These are phyloP conservation scores for Wallacemonas sp. DNA, from an alignment of 208 protist species.

Conservation along the genomic window DNA sequence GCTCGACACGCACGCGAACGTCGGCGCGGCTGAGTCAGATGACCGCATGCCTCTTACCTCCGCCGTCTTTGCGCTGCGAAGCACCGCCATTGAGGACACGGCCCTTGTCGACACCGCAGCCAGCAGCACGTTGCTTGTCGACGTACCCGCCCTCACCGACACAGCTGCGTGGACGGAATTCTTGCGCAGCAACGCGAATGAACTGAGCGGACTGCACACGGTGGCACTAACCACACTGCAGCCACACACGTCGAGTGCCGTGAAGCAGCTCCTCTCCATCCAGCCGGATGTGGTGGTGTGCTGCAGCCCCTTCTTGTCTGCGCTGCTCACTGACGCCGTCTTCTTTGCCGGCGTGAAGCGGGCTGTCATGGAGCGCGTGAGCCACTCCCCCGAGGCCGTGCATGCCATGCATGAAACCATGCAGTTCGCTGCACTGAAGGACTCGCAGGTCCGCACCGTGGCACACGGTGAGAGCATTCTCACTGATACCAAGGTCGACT, in stretches of 20 bases:
- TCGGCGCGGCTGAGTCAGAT: slow-evolving; percentile 4
- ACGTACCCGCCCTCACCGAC: slow-evolving; percentile 36
- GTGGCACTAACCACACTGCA: slow-evolving; percentile 56
- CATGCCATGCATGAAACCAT: not conserved
- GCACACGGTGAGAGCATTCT: slow-evolving; percentile 35
- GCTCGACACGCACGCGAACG: slow-evolving; percentile 33
- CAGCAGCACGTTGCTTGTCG: slow-evolving; percentile 50
- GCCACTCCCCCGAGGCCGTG: slow-evolving; percentile 12
- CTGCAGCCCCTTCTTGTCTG: slow-evolving; percentile 47
- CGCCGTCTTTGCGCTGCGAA: slow-evolving; percentile 57
- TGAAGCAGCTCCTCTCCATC: slow-evolving; percentile 30
- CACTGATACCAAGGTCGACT: slow-evolving; percentile 14
- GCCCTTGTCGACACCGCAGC: slow-evolving; percentile 25
- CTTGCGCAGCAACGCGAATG: slow-evolving; percentile 27
- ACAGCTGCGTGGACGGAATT: slow-evolving; percentile 41
- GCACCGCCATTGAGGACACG: slow-evolving; percentile 44
- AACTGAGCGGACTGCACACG: slow-evolving; percentile 37
- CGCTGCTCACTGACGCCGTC: slow-evolving; percentile 55
- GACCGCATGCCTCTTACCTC: slow-evolving; percentile 34
- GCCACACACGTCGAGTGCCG: slow-evolving; percentile 22
- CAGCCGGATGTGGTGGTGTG: slow-evolving; percentile 47
- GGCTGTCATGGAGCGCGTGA: slow-evolving; percentile 44
- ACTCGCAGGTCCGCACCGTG: slow-evolving; percentile 15
- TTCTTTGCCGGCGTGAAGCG: slow-evolving; percentile 64
- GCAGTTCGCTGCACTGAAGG: slow-evolving; percentile 23